Percentiles rank a stretch among this genome's conserved stretches.
These are phyloP conservation scores for Yamadazyma atmosphaerica DNA, from an alignment of 1,139 yeast species.

Conservation along the genomic window DNA sequence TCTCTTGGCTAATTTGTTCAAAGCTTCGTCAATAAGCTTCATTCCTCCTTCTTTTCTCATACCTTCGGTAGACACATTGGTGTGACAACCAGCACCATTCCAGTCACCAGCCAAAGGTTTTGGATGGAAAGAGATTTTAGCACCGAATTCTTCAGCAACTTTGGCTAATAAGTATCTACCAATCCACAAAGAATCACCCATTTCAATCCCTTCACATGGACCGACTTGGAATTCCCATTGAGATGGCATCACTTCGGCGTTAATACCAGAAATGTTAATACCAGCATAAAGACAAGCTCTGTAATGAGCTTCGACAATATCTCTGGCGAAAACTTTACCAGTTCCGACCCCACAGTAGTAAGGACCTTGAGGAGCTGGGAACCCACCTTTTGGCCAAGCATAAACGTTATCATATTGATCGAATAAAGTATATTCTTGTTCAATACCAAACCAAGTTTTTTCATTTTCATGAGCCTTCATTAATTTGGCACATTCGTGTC, in stretches of 20 bases:
- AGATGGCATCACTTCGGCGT: slow-evolving; percentile 99
- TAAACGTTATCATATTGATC: slow-evolving; percentile 88
- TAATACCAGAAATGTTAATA: slow-evolving; percentile 87
- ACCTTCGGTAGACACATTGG: slow-evolving; percentile 88
- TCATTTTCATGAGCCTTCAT: slow-evolving; percentile 89
- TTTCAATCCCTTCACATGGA: slow-evolving; percentile 89
- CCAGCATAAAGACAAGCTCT: slow-evolving; percentile 96
- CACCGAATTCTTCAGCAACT: slow-evolving; percentile 98
- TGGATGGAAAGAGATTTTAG: slow-evolving; percentile 98
- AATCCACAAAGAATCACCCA: slow-evolving; percentile 98
- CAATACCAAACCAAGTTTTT: slow-evolving; percentile 95
- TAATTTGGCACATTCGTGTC: slow-evolving; percentile 95
- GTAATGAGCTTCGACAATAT: slow-evolving; percentile 98
- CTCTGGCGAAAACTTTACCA: slow-evolving; percentile 97
- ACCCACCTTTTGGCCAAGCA: slow-evolving; percentile 99
- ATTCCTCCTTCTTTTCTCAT: slow-evolving; percentile 98
- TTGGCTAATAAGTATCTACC: slow-evolving; percentile 91
- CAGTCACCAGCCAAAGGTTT: slow-evolving; percentile 98
- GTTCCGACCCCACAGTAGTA: slow-evolving; percentile 99
- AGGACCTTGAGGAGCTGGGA: slow-evolving; percentile 99
- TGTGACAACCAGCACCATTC: slow-evolving; percentile 99
- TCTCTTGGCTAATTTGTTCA: slow-evolving; percentile 92
- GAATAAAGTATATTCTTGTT: slow-evolving; percentile 96
- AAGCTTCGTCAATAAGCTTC: slow-evolving; percentile 89
- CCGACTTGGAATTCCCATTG: slow-evolving; percentile 99